phyloP scores from a whole-genome alignment of 192 early-diverging fungal genomes.

The Linnemannia schmuckeri region DNA sequence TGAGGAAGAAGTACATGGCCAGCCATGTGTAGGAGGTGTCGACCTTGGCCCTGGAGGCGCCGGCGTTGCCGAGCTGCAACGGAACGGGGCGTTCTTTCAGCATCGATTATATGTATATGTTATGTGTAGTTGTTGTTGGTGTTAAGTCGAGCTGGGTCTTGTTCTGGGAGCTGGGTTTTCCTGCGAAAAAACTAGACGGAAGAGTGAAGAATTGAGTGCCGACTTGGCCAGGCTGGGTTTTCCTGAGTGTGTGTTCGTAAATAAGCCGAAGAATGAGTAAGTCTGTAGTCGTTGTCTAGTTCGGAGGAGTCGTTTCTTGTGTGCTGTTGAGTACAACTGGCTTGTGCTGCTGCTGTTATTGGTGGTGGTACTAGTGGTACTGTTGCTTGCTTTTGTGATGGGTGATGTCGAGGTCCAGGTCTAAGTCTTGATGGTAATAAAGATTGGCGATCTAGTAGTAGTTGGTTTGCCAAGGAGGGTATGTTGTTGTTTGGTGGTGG shows the following conservation, averaged over 20 bases:
- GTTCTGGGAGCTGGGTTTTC: background rate
- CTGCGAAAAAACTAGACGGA: background rate
- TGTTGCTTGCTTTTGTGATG: no score
- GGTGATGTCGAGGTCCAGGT: no score
- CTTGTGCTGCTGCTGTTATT: background rate
- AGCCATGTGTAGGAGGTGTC: slow-evolving; percentile 71
- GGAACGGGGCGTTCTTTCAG: slow-evolving; percentile 49
- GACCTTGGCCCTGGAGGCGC: slow-evolving; percentile 18
- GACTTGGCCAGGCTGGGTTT: background rate
- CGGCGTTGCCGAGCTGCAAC: slow-evolving; percentile 27
- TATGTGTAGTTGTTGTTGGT: background rate
- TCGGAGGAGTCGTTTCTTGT: background rate
- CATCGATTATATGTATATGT: background rate
- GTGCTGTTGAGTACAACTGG: background rate
- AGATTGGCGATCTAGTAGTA: no score
- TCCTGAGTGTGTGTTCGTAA: background rate
- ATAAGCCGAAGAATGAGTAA: background rate
- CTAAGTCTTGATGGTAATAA: no score
- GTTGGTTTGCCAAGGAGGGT: no score
- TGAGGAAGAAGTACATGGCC: slow-evolving; percentile 78
- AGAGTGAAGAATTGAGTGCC: background rate
- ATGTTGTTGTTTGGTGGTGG: no score
- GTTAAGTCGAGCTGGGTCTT: background rate
- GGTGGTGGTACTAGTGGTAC: background rate
- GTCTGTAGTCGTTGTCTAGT: background rate